Conservation (phyloP, 352 stramenopile genomes). For the Phytopythium litorale region DNA sequence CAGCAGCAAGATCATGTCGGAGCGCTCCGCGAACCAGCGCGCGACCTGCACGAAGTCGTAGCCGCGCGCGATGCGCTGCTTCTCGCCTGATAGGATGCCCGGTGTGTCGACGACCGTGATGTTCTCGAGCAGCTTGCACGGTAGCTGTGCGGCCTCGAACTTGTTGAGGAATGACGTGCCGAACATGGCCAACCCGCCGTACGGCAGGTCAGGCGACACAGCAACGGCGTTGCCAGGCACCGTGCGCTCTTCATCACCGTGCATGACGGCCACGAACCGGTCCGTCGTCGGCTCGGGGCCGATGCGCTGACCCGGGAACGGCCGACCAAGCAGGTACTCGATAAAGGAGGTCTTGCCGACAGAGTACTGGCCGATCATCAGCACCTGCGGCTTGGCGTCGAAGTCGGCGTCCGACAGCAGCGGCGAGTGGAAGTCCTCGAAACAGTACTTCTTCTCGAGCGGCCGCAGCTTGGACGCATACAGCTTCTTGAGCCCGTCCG, state of each 20-base stretch:
- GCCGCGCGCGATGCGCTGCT: constrained; percentile 94
- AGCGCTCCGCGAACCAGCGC: constrained; percentile 94
- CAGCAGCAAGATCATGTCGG: constrained; percentile 98
- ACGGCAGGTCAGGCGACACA: constrained; percentile 94
- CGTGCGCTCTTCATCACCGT: constrained; percentile 95
- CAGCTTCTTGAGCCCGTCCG: constrained; percentile 77
- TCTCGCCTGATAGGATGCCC: constrained; percentile 98
- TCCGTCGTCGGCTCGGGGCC: constrained; percentile 98
- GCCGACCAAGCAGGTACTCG: constrained; percentile 93
- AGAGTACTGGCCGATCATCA: constrained; percentile 98
- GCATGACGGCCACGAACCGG: constrained; percentile 97
- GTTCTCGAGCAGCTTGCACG: constrained; percentile 91
- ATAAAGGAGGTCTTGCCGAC: constrained; percentile 99
- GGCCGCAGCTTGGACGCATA: constrained; percentile 75
- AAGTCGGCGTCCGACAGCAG: constrained; percentile 94
- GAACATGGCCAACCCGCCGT: constrained; percentile 93
- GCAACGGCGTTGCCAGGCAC: constrained; percentile 97
- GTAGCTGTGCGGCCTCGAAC: constrained; percentile 96
- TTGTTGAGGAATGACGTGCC: constrained; percentile 98
- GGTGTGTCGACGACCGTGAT: constrained; percentile 98
- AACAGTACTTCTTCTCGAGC: constrained; percentile 91
- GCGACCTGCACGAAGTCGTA: constrained; percentile 96
- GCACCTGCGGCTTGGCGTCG: constrained; percentile 96
- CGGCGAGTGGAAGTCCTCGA: constrained; percentile 92
- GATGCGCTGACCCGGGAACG: constrained; percentile 96